phyloP scores from a whole-genome alignment of 768 basidiomycete genomes.

The Boletellus sp. region DNA sequence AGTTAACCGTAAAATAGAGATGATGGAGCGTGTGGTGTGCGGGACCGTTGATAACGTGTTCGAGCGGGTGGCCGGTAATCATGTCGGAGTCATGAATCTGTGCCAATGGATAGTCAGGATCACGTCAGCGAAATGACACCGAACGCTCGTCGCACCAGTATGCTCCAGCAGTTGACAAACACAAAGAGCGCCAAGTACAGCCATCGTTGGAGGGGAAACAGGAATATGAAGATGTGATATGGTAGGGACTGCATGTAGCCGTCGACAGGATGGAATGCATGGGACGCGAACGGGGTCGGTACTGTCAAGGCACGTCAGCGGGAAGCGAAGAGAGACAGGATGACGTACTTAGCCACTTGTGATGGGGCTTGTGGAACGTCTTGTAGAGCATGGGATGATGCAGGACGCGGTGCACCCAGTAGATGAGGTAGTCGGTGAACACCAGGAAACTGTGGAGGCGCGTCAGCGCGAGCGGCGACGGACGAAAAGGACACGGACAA shows the following conservation, averaged over 20 bases:
- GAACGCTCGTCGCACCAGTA: conserved; percentile 56
- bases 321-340: not conserved
- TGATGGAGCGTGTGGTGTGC: conserved; percentile 98
- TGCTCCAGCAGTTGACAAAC: conserved; percentile 90
- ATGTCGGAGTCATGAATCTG: conserved; percentile 99
- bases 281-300: conserved; percentile 94
- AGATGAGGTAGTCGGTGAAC: conserved; percentile 91
- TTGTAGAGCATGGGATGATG: conserved; percentile 90
- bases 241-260: conserved; percentile 93
- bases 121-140: not conserved
- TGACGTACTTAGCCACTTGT: conserved; percentile 90
- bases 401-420: conserved; percentile 93
- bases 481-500: conserved; percentile 46
- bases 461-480: not conserved
- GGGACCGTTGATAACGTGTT: conserved; percentile 93
- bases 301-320: conserved; percentile 46
- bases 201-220: conserved; percentile 87
- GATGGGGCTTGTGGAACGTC: conserved; percentile 92
- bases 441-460: conserved; percentile 59
- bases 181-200: conserved; percentile 86
- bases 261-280: conserved; percentile 96
- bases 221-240: conserved; percentile 86
- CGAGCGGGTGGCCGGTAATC: conserved; percentile 87
- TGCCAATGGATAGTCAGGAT: not conserved
- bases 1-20: conserved; percentile 95